Base-by-base conservation (phyloP, 306 rosid genomes). In the Pterocarpus santalinus region DNA sequence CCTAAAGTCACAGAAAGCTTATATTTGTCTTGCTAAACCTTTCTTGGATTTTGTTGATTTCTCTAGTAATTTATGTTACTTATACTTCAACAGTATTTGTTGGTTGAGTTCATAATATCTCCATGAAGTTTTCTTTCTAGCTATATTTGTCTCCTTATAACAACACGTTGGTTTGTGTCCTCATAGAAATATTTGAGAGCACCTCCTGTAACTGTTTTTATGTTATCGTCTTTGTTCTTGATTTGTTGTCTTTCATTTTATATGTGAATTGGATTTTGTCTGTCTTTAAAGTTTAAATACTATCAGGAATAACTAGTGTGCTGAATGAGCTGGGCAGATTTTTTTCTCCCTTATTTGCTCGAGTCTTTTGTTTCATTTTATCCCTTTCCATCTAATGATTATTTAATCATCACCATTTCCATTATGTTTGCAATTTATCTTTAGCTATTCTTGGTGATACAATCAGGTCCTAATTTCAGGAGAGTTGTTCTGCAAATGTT, bases 401-500 rank as follows among this genome's bases (percentile, higher is more conserved):
- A 51, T 46, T 61, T 66, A 38, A 32, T 52, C 64, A 41, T 70
- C 51, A n/a, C 16, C 66, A 63, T 68, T 51, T 36, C 60, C 64
- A 60, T 78, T 72, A 32, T 41, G 52, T 36, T 47, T 67, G 52
- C 17, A 61, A 77, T 55, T 47, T 63, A 49, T 43, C 51, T 74
- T 74, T 51, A 35, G 71, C 35, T 65, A 43, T 73, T 86, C 57
- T 74, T 33, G 58, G 63, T 28, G 56, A 57, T 58, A 51, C 62
- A 46, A 61, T 65, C 71, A 47, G 58, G 30, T 62, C 61, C 4
- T 15, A 65, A 55, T 68, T 65, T 68, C 63, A 53, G 53, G 61
- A 41, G 57, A 78, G 36, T 65, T 69, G 30, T 75, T 78, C 35
- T 79, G 69, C 60, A 34, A 67, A 53, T 84, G 86, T 71, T 81